Evolutionary conservation across 805 yeast species (phyloP).

Genomic region (Yarrowia divulgata): DNA sequence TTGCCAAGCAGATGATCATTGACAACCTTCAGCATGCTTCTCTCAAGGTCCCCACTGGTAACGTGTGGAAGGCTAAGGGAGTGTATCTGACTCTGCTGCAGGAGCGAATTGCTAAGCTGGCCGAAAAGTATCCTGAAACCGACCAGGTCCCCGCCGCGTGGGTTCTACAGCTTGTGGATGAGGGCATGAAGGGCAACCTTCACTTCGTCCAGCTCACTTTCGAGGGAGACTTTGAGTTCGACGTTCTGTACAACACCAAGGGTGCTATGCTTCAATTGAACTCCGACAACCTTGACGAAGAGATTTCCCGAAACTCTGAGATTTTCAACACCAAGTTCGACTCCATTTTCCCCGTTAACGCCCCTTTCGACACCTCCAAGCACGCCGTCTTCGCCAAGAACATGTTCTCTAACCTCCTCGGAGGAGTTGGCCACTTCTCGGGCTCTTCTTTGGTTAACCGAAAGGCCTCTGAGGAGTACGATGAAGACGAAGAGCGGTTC

Average conservation of each 20-base stretch:
- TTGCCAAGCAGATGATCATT: constrained; percentile 48
- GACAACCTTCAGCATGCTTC: constrained; percentile 69
- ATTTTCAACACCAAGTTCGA: constrained; percentile 63
- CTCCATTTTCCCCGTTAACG: constrained; percentile 57
- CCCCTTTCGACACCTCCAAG: constrained; percentile 59
- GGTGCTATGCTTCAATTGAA: constrained; percentile 47
- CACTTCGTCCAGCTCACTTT: constrained; percentile 82
- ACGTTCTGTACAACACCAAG: constrained; percentile 64
- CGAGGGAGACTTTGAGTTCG: constrained; percentile 77
- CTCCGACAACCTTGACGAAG: constrained; percentile 42
- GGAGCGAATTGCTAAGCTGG: constrained; percentile 65
- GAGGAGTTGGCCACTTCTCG: constrained; percentile 87
- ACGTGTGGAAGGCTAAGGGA: constrained; percentile 80
- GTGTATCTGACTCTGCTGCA: constrained; percentile 72
- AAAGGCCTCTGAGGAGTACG: constrained; percentile 69
- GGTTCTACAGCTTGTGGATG: constrained; percentile 62
- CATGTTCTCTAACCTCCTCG: constrained; percentile 79
- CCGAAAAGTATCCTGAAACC: constrained; percentile 48
- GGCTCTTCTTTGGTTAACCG: constrained; percentile 87
- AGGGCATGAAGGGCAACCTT: constrained; percentile 74
- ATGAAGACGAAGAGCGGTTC: constrained; percentile 64
- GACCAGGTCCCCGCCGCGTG: constrained; percentile 54
- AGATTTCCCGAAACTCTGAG: constrained; percentile 50
- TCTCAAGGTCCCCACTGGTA: constrained; percentile 71
- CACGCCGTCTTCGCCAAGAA: constrained; percentile 73